Evolutionary conservation across 208 protist genomes (phyloP), one percentile per base, ranked within the genome.

Genomic region (Entamoeba histolytica): DNA sequence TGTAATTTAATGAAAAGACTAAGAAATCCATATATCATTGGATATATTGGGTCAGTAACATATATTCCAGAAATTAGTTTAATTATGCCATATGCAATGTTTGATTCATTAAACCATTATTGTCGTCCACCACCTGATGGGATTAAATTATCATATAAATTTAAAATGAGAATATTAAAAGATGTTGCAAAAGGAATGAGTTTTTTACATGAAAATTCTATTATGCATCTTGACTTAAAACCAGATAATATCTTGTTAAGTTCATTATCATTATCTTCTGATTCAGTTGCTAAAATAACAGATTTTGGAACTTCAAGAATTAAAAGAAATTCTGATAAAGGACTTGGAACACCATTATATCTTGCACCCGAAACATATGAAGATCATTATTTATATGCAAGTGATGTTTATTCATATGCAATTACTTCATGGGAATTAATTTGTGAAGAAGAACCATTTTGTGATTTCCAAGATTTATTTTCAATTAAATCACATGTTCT

Each of bases 161-260:
- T 44, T 44, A 91, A 91, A 35, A 91, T 91, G 14, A 7, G 35
- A 44, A 52, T 92, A 15, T 19, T 95, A 19, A 44, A 28, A 49
- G 93, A 95, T 49, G 61, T 94, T 47, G 23, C 93, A 28, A 17
- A 28, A 28, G 94, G 49, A 17, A 73, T 95, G 39, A 47, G 23
- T 8, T 87, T 94, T 52, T 93, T 92, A 69, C 94, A 95, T 49
- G 44, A 91, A 57, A 57, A 49, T 12, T 50, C 87, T 19, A 50
- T 95, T 51, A 51, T 95, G 10, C 94, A 95, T 92, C 49, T 92
- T 4, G 95, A 96, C 91, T 92, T 96, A 15, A 96, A 96, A 93
- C 94, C 95, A 7, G 92, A 95, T 12, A 96, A 96, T 44, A 95
- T 96, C 14, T 95, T 95, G 49, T 39, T 96, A 49, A 49, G 49